Conservation (phyloP, 1,284 basidiomycete genomes). For the Puccinia coronata region DNA sequence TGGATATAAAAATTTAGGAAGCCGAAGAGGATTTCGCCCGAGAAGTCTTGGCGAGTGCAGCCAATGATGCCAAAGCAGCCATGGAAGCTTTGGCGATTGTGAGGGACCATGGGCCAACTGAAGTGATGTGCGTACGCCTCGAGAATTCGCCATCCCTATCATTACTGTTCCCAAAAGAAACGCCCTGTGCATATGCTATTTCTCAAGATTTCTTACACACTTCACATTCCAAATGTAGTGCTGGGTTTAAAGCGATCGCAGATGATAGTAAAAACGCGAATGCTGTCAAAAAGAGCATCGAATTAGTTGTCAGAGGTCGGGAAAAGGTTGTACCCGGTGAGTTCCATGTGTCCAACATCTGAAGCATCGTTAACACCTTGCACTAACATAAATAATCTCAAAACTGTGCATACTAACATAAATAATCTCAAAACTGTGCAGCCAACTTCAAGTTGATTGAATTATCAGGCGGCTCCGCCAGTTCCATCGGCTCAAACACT, state of each 20-base stretch:
- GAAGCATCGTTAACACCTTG: no score
- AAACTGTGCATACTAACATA: not conserved
- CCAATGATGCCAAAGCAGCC: slow-evolving; percentile 8
- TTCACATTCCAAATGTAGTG: not conserved
- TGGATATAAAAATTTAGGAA: not conserved
- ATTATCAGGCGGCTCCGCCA: not conserved
- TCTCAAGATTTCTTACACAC: not conserved
- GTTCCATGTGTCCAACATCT: no score
- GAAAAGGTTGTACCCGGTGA: slow-evolving; percentile 22
- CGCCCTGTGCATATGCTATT: not conserved
- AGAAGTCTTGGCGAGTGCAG: slow-evolving; percentile 32
- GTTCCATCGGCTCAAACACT: not conserved
- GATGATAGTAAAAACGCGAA: not conserved
- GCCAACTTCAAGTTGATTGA: slow-evolving; percentile 23
- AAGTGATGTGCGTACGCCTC: slow-evolving; percentile 11
- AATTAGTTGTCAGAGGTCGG: slow-evolving; percentile 11
- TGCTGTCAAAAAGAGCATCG: slow-evolving; percentile 27
- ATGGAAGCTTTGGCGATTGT: slow-evolving; percentile 18
- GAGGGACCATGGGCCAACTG: slow-evolving; percentile 19
- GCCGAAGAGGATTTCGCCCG: slow-evolving; percentile 19
- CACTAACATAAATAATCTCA: not conserved
- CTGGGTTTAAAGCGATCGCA: slow-evolving; percentile 16
- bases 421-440: not conserved
- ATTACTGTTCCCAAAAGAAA: no score
- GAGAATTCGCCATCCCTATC: not conserved